phyloP scores from a whole-genome alignment of 371 early-diverging fungal species.

The Syncephalastrum monosporum region DNA sequence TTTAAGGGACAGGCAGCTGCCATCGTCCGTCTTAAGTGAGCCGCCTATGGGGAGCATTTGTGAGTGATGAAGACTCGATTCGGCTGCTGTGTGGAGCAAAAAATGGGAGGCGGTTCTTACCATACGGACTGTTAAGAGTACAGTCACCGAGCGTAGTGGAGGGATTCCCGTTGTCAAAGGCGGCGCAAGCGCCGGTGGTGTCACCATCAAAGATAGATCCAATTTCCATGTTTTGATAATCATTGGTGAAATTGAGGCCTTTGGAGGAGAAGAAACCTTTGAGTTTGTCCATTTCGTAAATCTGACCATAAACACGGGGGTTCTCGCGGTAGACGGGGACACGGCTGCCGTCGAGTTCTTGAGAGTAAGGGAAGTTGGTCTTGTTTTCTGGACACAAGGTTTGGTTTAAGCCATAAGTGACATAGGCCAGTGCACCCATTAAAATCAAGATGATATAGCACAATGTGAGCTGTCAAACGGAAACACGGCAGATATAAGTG shows the following conservation, averaged over 20 bases:
- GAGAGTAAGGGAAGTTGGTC: conserved; percentile 30
- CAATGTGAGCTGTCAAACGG: conserved; percentile 50
- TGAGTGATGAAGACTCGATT: background rate
- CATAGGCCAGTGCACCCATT: conserved; percentile 67
- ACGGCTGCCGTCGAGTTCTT: conserved; percentile 20
- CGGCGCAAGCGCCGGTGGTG: conserved; percentile 29
- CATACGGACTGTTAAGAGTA: conserved; percentile 45
- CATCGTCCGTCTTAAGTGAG: conserved; percentile 21
- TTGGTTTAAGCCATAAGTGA: conserved; percentile 65
- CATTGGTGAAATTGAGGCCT: conserved; percentile 42
- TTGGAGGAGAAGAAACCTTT: conserved; percentile 36
- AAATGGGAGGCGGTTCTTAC: conserved; percentile 13
- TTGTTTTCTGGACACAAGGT: conserved; percentile 46
- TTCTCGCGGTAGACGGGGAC: conserved; percentile 36
- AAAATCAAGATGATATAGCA: conserved; percentile 65
- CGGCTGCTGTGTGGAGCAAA: background rate
- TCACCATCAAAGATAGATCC: conserved; percentile 50
- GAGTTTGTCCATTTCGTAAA: conserved; percentile 41
- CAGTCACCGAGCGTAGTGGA: conserved; percentile 22
- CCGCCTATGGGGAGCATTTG: conserved; percentile 14
- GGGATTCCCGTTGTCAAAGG: conserved; percentile 21
- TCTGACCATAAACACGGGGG: conserved; percentile 49
- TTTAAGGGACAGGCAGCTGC: conserved; percentile 33
- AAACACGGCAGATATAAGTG: background rate
- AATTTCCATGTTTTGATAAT: conserved; percentile 52